Conservation (phyloP, 2,329 filamentous ascomycete species). For the Aspergillus uvarum region DNA sequence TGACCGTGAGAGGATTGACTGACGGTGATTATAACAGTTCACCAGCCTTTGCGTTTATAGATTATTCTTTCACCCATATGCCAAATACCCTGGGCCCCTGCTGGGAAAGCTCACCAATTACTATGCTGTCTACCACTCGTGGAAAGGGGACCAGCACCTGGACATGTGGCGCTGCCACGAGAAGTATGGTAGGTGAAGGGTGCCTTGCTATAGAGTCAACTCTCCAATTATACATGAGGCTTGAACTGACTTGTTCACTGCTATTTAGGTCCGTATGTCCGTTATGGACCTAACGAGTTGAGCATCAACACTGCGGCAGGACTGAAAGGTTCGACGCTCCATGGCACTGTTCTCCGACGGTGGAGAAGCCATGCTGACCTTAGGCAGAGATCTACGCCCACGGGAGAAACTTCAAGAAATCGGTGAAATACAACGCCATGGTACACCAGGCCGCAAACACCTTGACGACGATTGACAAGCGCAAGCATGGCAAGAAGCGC, state of each 20-base stretch:
- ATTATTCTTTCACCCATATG: neutral
- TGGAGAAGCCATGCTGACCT: neutral
- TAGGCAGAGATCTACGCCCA: constrained; percentile 47
- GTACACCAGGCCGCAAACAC: constrained; percentile 32
- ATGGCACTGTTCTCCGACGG: neutral
- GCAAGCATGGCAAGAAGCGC: constrained; percentile 19
- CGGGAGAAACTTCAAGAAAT: constrained; percentile 50
- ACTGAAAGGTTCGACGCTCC: constrained; percentile 18
- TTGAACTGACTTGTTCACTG: neutral
- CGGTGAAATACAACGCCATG: constrained; percentile 51
- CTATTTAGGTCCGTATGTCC: constrained; percentile 18
- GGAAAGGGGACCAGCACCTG: constrained; percentile 29
- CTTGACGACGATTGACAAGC: constrained; percentile 21
- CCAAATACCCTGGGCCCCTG: constrained; percentile 1
- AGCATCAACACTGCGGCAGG: constrained; percentile 20
- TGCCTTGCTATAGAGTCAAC: neutral
- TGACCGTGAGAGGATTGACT: neutral
- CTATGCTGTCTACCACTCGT: constrained; percentile 25
- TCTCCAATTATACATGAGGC: neutral
- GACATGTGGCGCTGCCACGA: constrained; percentile 29
- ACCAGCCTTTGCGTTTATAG: neutral
- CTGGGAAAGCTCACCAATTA: constrained; percentile 59
- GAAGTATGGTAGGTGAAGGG: constrained; percentile 29
- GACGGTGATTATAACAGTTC: neutral
- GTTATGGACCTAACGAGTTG: constrained; percentile 26